Base-by-base conservation (phyloP, 2,329 filamentous ascomycete genomes). In the Pestalotiopsis sp. region DNA sequence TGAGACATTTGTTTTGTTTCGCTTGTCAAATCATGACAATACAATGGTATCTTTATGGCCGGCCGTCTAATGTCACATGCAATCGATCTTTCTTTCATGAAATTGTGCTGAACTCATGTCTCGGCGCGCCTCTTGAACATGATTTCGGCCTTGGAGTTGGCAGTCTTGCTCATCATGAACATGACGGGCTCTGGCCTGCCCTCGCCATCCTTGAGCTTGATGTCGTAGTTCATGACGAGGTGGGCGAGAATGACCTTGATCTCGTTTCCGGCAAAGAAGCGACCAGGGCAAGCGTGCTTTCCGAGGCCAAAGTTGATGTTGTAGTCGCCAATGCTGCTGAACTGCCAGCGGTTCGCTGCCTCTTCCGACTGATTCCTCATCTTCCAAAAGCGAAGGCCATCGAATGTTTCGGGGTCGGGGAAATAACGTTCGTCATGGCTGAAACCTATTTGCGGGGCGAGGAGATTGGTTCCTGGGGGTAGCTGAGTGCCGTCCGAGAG, bases 401-500 rank as follows among this genome's bases (percentile, higher is more conserved):
- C 79, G 71, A 82, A 83, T 30, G 70, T 68, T 26, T 75, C 71
- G 0, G 81, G 76, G 59, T 81, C 69, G 0, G 76, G 72, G 69
- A 79, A 80, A 61, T 78, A 70, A 1, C 77, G 76, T 9, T 77
- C 72, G 71, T 85, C 83, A 3, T 71, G 72, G 61, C 75, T 76
- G 67, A 81, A 71, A 35, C 77, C 79, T 20, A 77, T 74, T 13
- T 77, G 69, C 0, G 83, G 79, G 0, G 82, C 75, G 67, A 85
- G 79, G 39, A 85, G 77, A n/a, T 78, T 76, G 5, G 80, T 79
- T 35, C 82, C 83, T 1, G 78, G 75, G 0, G 83, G 82, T 10
- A 85, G 78, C 44, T 81, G 79, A 61, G 87, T 83, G 17, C 86
- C 87, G 73, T 86, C 85, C 58, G 85, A 86, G 1, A 88, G 82